Percentiles rank a stretch among this genome's conserved stretches.
These are phyloP conservation scores for Myxozyma vanderwaltii DNA, from an alignment of 805 yeast genomes.

Conservation along the genomic window DNA sequence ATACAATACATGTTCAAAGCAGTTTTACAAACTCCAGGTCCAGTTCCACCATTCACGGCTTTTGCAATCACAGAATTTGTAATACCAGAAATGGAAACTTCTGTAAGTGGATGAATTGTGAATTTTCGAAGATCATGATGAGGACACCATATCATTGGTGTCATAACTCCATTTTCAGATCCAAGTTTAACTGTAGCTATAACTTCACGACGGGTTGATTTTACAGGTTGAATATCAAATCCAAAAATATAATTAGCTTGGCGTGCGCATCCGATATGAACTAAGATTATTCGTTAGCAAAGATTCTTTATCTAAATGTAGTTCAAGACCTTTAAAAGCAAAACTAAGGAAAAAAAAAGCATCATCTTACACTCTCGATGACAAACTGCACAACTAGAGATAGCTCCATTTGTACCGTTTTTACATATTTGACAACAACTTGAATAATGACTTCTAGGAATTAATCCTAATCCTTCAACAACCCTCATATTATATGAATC, in stretches of 20 bases:
- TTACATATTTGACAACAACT: slow-evolving; percentile 48
- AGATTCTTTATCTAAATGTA: too few species aligned
- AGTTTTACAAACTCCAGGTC: slow-evolving; percentile 29
- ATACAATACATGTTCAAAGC: slow-evolving; percentile 41
- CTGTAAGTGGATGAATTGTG: slow-evolving; percentile 35
- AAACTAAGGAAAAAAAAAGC: neutral
- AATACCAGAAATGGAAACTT: slow-evolving; percentile 8
- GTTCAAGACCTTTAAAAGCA: too few species aligned
- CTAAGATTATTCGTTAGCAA: slow-evolving; percentile 6
- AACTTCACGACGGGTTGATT: slow-evolving; percentile 37
- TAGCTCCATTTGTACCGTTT: slow-evolving; percentile 54
- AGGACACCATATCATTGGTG: slow-evolving; percentile 42
- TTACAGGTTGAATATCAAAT: slow-evolving; percentile 47
- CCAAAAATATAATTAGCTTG: slow-evolving; percentile 54
- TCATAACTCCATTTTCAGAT: slow-evolving; percentile 35
- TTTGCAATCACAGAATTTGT: neutral
- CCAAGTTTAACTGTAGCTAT: slow-evolving; percentile 31
- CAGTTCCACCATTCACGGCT: slow-evolving; percentile 1
- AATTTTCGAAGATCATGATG: slow-evolving; percentile 35
- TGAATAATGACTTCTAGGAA: slow-evolving; percentile 39
- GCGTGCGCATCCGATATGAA: slow-evolving; percentile 64
- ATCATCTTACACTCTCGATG: slow-evolving; percentile 35
- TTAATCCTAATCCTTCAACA: slow-evolving; percentile 45
- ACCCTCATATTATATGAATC: slow-evolving; percentile 52
- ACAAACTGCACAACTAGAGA: slow-evolving; percentile 54